These are phyloP conservation scores for Lichtheimia ornata DNA, from an alignment of 371 early-diverging fungal genomes.

Conservation along the genomic window DNA sequence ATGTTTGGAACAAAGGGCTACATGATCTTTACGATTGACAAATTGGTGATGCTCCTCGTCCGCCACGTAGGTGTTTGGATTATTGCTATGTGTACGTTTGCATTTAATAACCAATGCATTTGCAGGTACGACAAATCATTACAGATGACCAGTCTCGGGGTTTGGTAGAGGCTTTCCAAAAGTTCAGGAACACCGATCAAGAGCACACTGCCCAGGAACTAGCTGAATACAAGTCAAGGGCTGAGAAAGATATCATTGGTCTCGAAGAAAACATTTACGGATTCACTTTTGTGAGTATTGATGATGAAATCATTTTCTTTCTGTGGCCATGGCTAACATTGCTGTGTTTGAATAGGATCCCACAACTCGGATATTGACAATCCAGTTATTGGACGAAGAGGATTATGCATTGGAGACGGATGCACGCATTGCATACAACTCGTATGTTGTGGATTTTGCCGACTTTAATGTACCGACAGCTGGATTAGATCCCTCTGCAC, in stretches of 20 bases:
- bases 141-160: slow-evolving; percentile 20
- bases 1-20: slow-evolving; percentile 85
- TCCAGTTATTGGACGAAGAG: slow-evolving; percentile 79
- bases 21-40: slow-evolving; percentile 85
- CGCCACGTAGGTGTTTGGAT: slow-evolving; percentile 63
- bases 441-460: slow-evolving; percentile 87
- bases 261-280: slow-evolving; percentile 77
- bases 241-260: slow-evolving; percentile 62
- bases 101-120: not conserved
- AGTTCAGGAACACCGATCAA: slow-evolving; percentile 16
- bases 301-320: not conserved
- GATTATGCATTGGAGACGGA: slow-evolving; percentile 52
- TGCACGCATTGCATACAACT: slow-evolving; percentile 84
- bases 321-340: not conserved
- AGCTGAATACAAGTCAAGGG: slow-evolving; percentile 66
- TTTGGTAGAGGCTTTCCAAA: slow-evolving; percentile 28
- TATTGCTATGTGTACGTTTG: not conserved
- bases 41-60: slow-evolving; percentile 66
- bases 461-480: slow-evolving; percentile 65
- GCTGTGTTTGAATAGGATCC: slow-evolving; percentile 32
- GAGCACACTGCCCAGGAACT: slow-evolving; percentile 15
- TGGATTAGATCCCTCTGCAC: slow-evolving; percentile 49
- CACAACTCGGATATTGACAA: slow-evolving; percentile 62
- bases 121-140: slow-evolving; percentile 18
- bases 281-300: slow-evolving; percentile 70